Base-by-base conservation (phyloP, 2,329 filamentous ascomycete species). In the Trichoderma gracile region DNA sequence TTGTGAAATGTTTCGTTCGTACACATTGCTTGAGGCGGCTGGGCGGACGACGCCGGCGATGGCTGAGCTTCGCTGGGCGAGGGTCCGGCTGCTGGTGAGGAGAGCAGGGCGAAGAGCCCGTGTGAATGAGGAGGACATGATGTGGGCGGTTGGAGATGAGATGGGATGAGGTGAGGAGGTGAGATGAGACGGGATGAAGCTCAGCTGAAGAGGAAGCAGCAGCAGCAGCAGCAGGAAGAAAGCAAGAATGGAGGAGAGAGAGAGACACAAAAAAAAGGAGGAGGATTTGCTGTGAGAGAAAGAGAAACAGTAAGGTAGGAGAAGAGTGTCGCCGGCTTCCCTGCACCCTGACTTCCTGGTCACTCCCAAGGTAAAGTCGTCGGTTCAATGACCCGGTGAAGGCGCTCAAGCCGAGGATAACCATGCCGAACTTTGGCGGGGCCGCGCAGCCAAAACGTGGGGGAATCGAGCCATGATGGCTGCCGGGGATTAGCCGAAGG, bases 91-190 rank as follows among this genome's bases (percentile, higher is more conserved):
- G 33, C 33, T 77, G 71, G 78, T 78, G 67, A 80, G 79, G 66
- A 86, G 71, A 38, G 79, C 82, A 65, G 84, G 84, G 68, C 83
- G 79, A 67, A 86, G 69, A 27, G 78, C 78, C 74, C 83, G 78
- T 63, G 80, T 77, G 64, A 86, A 75, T 27, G 81, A 82, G 64
- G 81, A 83, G 77, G 75, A 75, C 71, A 73, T 75, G 38, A 17
- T 61, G 10, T 25, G 21, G 33, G 17, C 25, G 17, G 25, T 8
- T 17, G 25, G n/a, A 25, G 19, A 49, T 25, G 27, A 46, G 57
- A 27, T 8, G 23, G 17, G 17, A 30, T 17, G 25, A 10, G 23
- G 47, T 23, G 19, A 15, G 30, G 30, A 30, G 30, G 30, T 30
- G 30, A 30, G 30, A 15, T 42, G 33, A 55, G 25, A 43, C 25